phyloP scores from a whole-genome alignment of 352 stramenopile genomes.

The Sclerospora graminicola region DNA sequence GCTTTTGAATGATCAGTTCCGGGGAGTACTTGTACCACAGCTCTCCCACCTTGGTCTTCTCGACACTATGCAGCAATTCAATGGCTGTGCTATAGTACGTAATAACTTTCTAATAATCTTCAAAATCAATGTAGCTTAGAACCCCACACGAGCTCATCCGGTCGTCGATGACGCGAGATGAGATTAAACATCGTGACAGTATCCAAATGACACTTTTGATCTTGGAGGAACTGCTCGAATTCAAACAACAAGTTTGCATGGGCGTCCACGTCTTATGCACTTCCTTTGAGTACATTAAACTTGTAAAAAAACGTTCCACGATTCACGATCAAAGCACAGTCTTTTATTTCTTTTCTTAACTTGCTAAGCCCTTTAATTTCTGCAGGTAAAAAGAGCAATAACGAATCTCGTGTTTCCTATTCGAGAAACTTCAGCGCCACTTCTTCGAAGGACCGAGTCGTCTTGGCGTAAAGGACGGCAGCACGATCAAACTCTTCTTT shows the following conservation, averaged over 20 bases:
- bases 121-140: slow-evolving; percentile 89
- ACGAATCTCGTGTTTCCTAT: too few relatives aligned
- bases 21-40: too few relatives aligned
- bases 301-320: slow-evolving; percentile 89
- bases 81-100: slow-evolving; percentile 89
- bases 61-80: slow-evolving; percentile 71
- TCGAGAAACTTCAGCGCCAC: too few relatives aligned
- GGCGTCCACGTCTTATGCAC: slow-evolving; percentile 77
- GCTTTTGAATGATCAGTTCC: too few relatives aligned
- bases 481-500: too few relatives aligned
- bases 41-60: slow-evolving; percentile 86
- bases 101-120: slow-evolving; percentile 91
- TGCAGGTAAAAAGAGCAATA: too few relatives aligned
- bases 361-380: too few relatives aligned
- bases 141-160: slow-evolving; percentile 87
- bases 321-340: slow-evolving; percentile 91
- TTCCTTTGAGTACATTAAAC: slow-evolving; percentile 80
- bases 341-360: slow-evolving; percentile 86
- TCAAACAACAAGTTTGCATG: too few relatives aligned
- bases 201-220: slow-evolving; percentile 81
- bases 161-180: slow-evolving; percentile 85
- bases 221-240: slow-evolving; percentile 88
- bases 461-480: too few relatives aligned
- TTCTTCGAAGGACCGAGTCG: too few relatives aligned
- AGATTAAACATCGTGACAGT: slow-evolving; percentile 87